Percentiles rank a stretch among this genome's conserved stretches.
These are phyloP conservation scores for Tephrocybe rancida DNA, from an alignment of 768 basidiomycete genomes.

Conservation along the genomic window DNA sequence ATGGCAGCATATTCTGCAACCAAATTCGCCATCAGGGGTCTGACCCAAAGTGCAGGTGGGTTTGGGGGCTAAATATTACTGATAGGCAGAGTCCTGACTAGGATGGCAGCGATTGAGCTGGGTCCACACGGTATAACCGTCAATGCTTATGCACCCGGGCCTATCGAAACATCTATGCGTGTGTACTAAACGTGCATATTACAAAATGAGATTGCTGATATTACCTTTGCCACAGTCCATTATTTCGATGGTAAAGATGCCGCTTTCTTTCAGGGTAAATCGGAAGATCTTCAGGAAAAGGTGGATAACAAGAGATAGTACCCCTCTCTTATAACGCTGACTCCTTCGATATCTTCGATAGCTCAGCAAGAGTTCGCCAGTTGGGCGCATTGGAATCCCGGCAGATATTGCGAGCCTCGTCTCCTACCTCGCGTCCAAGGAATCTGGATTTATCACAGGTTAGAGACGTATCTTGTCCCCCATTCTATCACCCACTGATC, in stretches of 20 bases:
- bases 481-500: not conserved
- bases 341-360: not conserved
- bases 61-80: not conserved
- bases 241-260: not conserved
- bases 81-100: not conserved
- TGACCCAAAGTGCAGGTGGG: conserved; percentile 41
- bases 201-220: not conserved
- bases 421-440: conserved; percentile 33
- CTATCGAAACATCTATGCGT: conserved; percentile 21
- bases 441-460: conserved; percentile 37
- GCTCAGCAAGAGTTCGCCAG: conserved; percentile 6
- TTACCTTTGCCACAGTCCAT: not conserved
- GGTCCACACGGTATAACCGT: conserved; percentile 40
- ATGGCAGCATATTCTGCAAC: conserved; percentile 31
- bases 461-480: not conserved
- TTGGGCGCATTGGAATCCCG: conserved; percentile 17
- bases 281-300: not conserved
- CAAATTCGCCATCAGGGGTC: conserved; percentile 42
- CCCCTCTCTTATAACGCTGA: not conserved
- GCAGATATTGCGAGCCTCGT: conserved; percentile 39
- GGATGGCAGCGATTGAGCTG: conserved; percentile 36
- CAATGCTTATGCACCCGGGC: conserved; percentile 42
- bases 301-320: not conserved
- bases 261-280: not conserved
- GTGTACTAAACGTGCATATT: not conserved